phyloP scores from a whole-genome alignment of 805 yeast species.

The Candida wancherniae region DNA sequence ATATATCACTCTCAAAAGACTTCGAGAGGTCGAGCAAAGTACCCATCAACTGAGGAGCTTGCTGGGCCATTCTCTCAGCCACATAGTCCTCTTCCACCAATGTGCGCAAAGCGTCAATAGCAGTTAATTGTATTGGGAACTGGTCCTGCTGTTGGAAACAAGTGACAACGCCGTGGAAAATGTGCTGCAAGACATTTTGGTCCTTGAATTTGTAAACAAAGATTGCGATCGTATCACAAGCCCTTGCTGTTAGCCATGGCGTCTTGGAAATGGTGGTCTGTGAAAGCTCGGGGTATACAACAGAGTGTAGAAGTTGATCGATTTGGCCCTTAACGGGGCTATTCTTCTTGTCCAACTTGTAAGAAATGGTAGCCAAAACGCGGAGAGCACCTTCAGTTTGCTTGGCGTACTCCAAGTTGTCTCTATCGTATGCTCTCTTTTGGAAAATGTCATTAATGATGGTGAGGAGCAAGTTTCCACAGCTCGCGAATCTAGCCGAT shows the following conservation, averaged over 20 bases:
- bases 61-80: slow-evolving; percentile 38
- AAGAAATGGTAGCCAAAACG: slow-evolving; percentile 36
- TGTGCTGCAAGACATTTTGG: slow-evolving; percentile 31
- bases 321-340: slow-evolving; percentile 38
- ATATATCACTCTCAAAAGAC: slow-evolving; percentile 38
- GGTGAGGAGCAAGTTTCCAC: slow-evolving; percentile 25
- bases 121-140: slow-evolving; percentile 47
- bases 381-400: slow-evolving; percentile 41
- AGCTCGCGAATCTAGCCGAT: slow-evolving; percentile 37
- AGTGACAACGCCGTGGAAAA: slow-evolving; percentile 36
- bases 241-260: slow-evolving; percentile 44
- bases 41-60: slow-evolving; percentile 43
- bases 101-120: slow-evolving; percentile 49
- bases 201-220: slow-evolving; percentile 32
- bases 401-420: slow-evolving; percentile 26
- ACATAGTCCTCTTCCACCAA: slow-evolving; percentile 39
- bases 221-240: slow-evolving; percentile 43
- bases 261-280: slow-evolving; percentile 23
- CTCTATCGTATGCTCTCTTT: slow-evolving; percentile 26
- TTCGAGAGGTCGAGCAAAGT: slow-evolving; percentile 42
- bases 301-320: slow-evolving; percentile 34
- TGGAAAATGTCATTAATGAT: slow-evolving; percentile 33
- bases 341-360: slow-evolving; percentile 29
- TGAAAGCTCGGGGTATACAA: slow-evolving; percentile 38
- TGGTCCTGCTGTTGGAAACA: slow-evolving; percentile 41